Conservation (phyloP, 768 basidiomycete genomes). For the Trametes cubensis region DNA sequence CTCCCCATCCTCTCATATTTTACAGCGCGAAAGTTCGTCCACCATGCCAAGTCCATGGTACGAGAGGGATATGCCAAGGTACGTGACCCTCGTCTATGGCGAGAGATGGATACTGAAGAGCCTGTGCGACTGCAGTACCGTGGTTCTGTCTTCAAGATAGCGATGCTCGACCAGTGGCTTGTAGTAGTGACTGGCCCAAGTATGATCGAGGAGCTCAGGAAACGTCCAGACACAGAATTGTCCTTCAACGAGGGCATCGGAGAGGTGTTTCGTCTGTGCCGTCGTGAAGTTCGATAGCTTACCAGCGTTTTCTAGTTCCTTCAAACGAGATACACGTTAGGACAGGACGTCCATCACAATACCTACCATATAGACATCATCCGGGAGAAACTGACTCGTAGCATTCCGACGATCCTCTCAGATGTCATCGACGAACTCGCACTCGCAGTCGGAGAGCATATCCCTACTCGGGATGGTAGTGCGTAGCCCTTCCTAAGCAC, state of each 20-base stretch:
- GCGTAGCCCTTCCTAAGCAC: neutral
- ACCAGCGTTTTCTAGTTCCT: neutral
- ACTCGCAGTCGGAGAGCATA: conserved; percentile 34
- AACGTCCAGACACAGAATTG: conserved; percentile 45
- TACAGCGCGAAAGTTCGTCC: neutral
- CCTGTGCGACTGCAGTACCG: conserved; percentile 12
- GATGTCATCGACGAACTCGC: conserved; percentile 33
- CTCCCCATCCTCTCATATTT: neutral
- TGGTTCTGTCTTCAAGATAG: conserved; percentile 43
- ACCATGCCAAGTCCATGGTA: neutral
- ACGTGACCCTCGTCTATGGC: neutral
- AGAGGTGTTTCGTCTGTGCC: conserved; percentile 36
- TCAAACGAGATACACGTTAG: conserved; percentile 35
- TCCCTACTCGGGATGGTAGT: conserved; percentile 28
- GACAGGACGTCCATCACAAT: conserved; percentile 23
- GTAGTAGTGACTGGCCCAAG: conserved; percentile 47
- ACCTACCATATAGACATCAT: conserved; percentile 30
- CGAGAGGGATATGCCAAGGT: neutral
- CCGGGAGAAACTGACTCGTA: conserved; percentile 33
- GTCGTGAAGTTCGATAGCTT: neutral
- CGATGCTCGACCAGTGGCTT: conserved; percentile 49
- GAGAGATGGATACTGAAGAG: no score
- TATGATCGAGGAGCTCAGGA: conserved; percentile 55
- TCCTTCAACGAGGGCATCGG: conserved; percentile 46
- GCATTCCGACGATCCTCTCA: conserved; percentile 27